phyloP scores from a whole-genome alignment of 495 filamentous ascomycete genomes.

The Aspergillus saccharolyticus region DNA sequence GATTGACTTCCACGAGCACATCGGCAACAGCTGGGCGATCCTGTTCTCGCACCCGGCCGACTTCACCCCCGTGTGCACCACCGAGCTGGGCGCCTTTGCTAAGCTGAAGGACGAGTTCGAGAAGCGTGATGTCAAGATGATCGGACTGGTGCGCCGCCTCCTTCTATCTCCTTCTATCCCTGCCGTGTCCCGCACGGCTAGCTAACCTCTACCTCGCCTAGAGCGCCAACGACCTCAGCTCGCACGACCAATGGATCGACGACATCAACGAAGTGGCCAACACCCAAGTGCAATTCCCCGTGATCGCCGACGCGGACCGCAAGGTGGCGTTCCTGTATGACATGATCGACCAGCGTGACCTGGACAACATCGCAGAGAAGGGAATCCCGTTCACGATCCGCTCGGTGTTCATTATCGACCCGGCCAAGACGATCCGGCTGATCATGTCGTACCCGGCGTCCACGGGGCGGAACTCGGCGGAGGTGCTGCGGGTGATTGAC shows the following conservation, averaged over 20 bases:
- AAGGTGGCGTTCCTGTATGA: slow-evolving; percentile 63
- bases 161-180: neutral
- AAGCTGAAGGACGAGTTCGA: slow-evolving; percentile 59
- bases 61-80: slow-evolving; percentile 68
- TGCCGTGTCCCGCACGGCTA: neutral
- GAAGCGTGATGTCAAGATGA: slow-evolving; percentile 60
- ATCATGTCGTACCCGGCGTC: slow-evolving; percentile 65
- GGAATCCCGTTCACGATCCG: slow-evolving; percentile 64
- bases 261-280: slow-evolving; percentile 61
- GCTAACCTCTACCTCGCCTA: slow-evolving; percentile 9
- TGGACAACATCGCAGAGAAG: slow-evolving; percentile 52
- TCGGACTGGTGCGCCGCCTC: slow-evolving; percentile 50
- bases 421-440: slow-evolving; percentile 62
- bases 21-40: slow-evolving; percentile 57
- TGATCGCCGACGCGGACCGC: slow-evolving; percentile 63
- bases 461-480: slow-evolving; percentile 59
- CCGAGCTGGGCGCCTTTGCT: slow-evolving; percentile 64
- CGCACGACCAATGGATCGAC: slow-evolving; percentile 57
- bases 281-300: slow-evolving; percentile 57
- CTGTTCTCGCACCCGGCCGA: slow-evolving; percentile 68
- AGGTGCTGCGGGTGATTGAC: slow-evolving; percentile 64
- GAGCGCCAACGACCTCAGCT: slow-evolving; percentile 55
- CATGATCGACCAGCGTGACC: slow-evolving; percentile 58
- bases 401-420: slow-evolving; percentile 66
- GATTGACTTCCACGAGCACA: slow-evolving; percentile 59